Evolutionary conservation across 2,329 filamentous ascomycete genomes (phyloP).

Genomic region (Claviceps maximensis): DNA sequence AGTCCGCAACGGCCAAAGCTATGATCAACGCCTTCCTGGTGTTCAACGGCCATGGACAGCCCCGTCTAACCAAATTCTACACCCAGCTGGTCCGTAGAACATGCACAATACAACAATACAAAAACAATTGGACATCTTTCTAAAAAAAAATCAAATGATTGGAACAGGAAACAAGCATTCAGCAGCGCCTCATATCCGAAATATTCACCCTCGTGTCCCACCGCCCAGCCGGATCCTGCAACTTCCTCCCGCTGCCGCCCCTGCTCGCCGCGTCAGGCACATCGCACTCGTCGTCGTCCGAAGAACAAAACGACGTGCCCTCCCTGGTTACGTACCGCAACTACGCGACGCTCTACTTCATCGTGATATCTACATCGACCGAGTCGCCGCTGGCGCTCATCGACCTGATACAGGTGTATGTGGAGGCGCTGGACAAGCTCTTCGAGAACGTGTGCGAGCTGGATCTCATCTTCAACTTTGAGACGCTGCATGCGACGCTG

Average conservation of each 20-base stretch:
- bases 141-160: neutral
- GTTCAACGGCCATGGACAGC: slow-evolving; percentile 97
- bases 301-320: slow-evolving; percentile 74
- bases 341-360: slow-evolving; percentile 97
- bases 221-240: slow-evolving; percentile 82
- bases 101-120: neutral
- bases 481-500: slow-evolving; percentile 82
- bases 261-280: slow-evolving; percentile 51
- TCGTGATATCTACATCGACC: slow-evolving; percentile 90
- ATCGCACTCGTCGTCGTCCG: slow-evolving; percentile 43
- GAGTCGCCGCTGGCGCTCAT: slow-evolving; percentile 92
- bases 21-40: slow-evolving; percentile 99
- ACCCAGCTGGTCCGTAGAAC: slow-evolving; percentile 61
- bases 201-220: slow-evolving; percentile 95
- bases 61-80: slow-evolving; percentile 95
- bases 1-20: slow-evolving; percentile 10
- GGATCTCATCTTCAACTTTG: slow-evolving; percentile 97
- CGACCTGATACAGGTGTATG: slow-evolving; percentile 95
- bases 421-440: slow-evolving; percentile 83
- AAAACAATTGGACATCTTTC: neutral
- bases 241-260: slow-evolving; percentile 76
- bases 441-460: slow-evolving; percentile 99
- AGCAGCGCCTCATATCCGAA: slow-evolving; percentile 91
- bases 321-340: slow-evolving; percentile 95
- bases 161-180: slow-evolving; percentile 80